These are phyloP conservation scores for Voacanga thouarsii DNA, from an alignment of 257 asterid species.

Conservation along the genomic window DNA sequence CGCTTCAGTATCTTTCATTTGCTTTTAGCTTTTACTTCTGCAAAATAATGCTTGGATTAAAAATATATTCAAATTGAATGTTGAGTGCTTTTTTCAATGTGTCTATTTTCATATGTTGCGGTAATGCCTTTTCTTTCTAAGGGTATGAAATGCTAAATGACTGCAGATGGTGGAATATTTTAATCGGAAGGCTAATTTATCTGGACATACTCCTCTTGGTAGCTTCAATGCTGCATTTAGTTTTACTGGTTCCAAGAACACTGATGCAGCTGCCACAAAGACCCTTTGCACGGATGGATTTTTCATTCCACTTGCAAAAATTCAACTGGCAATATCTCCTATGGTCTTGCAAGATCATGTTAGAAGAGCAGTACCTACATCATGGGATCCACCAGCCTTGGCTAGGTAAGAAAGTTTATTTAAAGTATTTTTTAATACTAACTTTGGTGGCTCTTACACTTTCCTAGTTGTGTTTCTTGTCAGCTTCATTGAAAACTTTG, in stretches of 20 bases:
- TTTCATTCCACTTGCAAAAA: conserved; percentile 73
- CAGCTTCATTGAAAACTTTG: conserved; percentile 88
- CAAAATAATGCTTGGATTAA: not conserved
- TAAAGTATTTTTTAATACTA: not conserved
- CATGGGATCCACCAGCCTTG: conserved; percentile 88
- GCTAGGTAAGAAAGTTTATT: conserved; percentile 46
- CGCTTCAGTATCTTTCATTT: not conserved
- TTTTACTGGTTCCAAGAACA: conserved; percentile 58
- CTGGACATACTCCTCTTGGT: conserved; percentile 67
- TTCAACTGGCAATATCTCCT: conserved; percentile 52
- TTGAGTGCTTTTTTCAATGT: not conserved
- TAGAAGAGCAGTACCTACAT: conserved; percentile 60
- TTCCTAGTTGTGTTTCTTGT: conserved; percentile 22
- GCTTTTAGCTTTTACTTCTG: not conserved
- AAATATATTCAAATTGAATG: not conserved
- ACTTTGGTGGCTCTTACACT: conserved; percentile 6
- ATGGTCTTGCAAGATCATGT: conserved; percentile 54
- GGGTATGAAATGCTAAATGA: conserved; percentile 10
- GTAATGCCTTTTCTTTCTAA: conserved; percentile 5
- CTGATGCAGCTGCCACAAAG: conserved; percentile 70
- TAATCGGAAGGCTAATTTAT: conserved; percentile 64
- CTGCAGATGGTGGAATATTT: conserved; percentile 87
- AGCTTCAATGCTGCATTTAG: conserved; percentile 75
- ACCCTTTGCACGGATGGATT: conserved; percentile 76
- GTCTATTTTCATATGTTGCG: not conserved